Conservation (phyloP, 306 rosid species). For the Malus sieversii region DNA sequence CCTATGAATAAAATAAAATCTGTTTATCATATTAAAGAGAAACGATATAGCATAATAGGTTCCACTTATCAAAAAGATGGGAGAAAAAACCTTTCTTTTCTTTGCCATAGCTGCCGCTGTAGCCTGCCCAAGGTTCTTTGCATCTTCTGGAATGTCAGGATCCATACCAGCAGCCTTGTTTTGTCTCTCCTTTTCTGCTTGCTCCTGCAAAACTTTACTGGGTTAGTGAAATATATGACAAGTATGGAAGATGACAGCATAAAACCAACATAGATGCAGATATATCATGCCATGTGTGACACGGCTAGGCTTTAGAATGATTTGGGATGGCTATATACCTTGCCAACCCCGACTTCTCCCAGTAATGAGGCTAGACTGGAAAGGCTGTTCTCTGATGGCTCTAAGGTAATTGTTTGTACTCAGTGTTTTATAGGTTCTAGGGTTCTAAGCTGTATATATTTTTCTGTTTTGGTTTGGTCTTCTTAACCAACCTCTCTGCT, state of each 20-base stretch:
- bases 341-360: too few species aligned
- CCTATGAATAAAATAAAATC: background rate
- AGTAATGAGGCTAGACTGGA: too few species aligned
- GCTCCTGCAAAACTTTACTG: slow-evolving; percentile 5
- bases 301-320: background rate
- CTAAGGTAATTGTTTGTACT: too few species aligned
- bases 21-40: background rate
- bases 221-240: background rate
- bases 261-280: background rate
- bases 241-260: background rate
- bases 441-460: too few species aligned
- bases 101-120: background rate
- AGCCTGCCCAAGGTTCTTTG: background rate
- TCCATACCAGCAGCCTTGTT: slow-evolving; percentile 7
- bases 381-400: too few species aligned
- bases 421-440: too few species aligned
- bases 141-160: background rate
- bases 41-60: background rate
- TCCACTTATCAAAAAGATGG: too few species aligned
- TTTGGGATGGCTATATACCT: background rate
- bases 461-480: too few species aligned
- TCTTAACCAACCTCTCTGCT: too few species aligned
- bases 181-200: slow-evolving; percentile 13
- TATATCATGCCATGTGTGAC: background rate
- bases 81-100: background rate